A percentile compares a stretch with the other conserved stretches of the same genome.
Evolutionary conservation across 1,139 yeast species (phyloP).

Genomic region (Suhomyces chickasaworum): DNA sequence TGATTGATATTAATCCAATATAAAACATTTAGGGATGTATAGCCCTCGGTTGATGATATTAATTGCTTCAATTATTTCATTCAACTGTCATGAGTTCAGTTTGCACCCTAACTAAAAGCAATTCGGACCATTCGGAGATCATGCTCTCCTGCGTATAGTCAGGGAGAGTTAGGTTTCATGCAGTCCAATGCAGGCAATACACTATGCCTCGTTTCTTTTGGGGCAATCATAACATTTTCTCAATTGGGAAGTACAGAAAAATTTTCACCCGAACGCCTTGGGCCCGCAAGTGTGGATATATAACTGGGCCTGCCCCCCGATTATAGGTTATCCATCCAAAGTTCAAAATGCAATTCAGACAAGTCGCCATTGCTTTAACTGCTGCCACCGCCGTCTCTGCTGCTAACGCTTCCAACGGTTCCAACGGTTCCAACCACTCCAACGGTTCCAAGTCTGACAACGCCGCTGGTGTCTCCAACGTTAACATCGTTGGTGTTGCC

Average conservation of each 20-base stretch:
- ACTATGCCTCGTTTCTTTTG: constrained; percentile 12
- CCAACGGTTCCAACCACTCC: constrained; percentile 35
- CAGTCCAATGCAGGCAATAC: constrained; percentile 8
- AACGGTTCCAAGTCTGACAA: constrained; percentile 25
- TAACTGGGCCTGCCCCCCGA: constrained; percentile 6
- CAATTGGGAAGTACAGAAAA: constrained; percentile 12
- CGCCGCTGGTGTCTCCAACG: constrained; percentile 21
- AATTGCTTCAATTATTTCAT: neutral
- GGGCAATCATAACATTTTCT: constrained; percentile 11
- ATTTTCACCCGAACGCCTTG: constrained; percentile 11
- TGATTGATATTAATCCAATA: neutral
- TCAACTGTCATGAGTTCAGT: neutral
- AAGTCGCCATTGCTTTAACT: constrained; percentile 47
- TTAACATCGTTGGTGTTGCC: constrained; percentile 34
- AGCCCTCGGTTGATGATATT: neutral
- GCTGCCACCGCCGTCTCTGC: constrained; percentile 49
- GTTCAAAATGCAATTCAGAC: constrained; percentile 47
- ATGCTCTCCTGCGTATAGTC: neutral
- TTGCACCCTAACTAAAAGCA: neutral
- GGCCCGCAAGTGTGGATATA: constrained; percentile 11
- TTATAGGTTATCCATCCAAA: constrained; percentile 11
- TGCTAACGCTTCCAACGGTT: constrained; percentile 30
- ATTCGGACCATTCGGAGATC: neutral
- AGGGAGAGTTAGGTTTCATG: neutral
- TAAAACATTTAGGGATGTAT: no score